Evolutionary conservation across 1,284 basidiomycete species (phyloP).

Genomic region (Cryptococcus sp.): DNA sequence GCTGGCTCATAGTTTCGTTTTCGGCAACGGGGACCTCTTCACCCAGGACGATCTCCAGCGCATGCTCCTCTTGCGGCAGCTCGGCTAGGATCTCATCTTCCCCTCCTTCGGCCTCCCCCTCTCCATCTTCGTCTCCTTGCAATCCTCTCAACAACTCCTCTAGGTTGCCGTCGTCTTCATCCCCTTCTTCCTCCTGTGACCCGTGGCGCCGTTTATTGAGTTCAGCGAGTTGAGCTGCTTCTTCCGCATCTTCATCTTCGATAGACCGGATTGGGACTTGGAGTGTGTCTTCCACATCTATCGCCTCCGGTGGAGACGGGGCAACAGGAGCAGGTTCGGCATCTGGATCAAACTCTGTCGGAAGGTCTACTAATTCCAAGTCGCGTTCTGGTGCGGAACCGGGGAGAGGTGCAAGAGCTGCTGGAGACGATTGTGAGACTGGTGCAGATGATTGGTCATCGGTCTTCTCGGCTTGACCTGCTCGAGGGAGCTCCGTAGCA

Average conservation of each 20-base stretch:
- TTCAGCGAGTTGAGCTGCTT: constrained; percentile 4
- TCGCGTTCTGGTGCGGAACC: constrained; percentile 3
- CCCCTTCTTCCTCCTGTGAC: constrained; percentile 5
- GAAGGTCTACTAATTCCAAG: constrained; percentile 11
- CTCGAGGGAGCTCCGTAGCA: too few relatives aligned
- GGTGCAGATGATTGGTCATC: not conserved
- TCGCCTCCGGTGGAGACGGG: too few relatives aligned
- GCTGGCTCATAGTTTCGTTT: too few relatives aligned
- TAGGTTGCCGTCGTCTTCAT: constrained; percentile 3
- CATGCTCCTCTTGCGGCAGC: not conserved
- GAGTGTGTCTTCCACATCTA: too few relatives aligned
- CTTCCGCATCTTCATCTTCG: constrained; percentile 2
- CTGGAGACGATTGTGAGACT: too few relatives aligned
- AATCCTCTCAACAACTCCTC: not conserved
- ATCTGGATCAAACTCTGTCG: constrained; percentile 17
- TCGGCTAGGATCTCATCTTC: not conserved
- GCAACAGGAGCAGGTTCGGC: not conserved
- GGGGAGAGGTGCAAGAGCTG: too few relatives aligned
- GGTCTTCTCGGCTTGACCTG: too few relatives aligned
- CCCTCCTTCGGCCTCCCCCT: not conserved
- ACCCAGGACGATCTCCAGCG: not conserved
- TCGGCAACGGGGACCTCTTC: not conserved
- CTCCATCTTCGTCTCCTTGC: not conserved
- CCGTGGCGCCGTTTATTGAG: constrained; percentile 13
- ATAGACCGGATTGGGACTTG: too few relatives aligned